Evolutionary conservation across 495 filamentous ascomycete species (phyloP).

Genomic region (Xylaria grammica): DNA sequence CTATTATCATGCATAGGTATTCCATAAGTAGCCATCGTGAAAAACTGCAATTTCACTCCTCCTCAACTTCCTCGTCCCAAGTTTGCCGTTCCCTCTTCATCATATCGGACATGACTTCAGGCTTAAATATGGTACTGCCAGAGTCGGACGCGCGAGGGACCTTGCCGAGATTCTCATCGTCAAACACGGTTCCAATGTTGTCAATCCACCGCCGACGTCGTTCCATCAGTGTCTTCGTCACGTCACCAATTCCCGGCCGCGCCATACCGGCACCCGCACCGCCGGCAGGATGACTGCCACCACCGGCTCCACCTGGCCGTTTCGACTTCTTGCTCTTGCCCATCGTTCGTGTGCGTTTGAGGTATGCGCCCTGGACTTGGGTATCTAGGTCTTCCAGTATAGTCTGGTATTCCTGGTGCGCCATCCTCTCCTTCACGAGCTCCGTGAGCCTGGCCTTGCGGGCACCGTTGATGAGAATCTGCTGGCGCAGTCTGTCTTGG

Average conservation of each 20-base stretch:
- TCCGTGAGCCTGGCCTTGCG: constrained; percentile 85
- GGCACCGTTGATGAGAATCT: constrained; percentile 84
- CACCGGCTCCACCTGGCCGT: constrained; percentile 67
- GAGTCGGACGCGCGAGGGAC: constrained; percentile 51
- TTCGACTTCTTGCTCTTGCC: constrained; percentile 88
- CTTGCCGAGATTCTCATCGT: constrained; percentile 62
- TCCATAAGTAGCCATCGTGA: not conserved
- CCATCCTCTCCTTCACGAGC: constrained; percentile 87
- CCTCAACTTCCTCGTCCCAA: constrained; percentile 76
- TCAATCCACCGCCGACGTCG: constrained; percentile 84
- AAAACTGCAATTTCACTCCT: constrained; percentile 36
- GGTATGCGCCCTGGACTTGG: constrained; percentile 93
- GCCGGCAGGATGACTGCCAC: constrained; percentile 54
- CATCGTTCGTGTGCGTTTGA: constrained; percentile 94
- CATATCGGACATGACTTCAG: constrained; percentile 53
- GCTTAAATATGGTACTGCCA: constrained; percentile 66
- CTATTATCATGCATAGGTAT: not conserved
- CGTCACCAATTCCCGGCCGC: constrained; percentile 87
- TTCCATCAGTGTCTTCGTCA: constrained; percentile 88
- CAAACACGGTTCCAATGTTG: constrained; percentile 84
- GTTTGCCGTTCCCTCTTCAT: constrained; percentile 74
- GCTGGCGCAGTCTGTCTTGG: constrained; percentile 78
- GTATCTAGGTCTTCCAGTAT: constrained; percentile 96
- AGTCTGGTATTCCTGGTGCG: constrained; percentile 92
- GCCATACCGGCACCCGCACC: constrained; percentile 60